Conservation (phyloP, 345 rosid species). For the Eucalyptus curtisii region DNA sequence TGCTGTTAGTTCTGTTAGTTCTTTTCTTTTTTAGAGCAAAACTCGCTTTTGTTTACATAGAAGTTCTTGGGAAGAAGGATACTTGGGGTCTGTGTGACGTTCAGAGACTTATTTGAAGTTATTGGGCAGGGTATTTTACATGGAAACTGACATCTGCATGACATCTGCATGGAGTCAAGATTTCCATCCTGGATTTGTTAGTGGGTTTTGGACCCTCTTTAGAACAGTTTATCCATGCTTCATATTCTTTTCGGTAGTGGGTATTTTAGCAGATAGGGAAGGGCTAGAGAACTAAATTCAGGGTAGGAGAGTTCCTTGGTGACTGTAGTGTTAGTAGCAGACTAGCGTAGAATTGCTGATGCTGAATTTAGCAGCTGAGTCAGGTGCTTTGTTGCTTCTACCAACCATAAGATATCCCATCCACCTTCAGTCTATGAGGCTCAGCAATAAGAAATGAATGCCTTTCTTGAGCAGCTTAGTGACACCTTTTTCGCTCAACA, state of each 20-base stretch:
- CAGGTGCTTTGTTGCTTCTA: not conserved
- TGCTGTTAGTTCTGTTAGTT: not conserved
- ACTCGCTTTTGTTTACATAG: not conserved
- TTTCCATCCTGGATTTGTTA: not conserved
- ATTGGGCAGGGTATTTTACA: not conserved
- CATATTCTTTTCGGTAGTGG: not conserved
- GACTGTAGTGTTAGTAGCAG: not conserved
- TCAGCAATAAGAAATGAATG: not conserved
- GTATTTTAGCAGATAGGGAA: not conserved
- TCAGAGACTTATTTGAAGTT: not conserved
- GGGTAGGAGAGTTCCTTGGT: not conserved
- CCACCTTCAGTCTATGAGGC: not conserved
- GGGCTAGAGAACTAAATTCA: not conserved
- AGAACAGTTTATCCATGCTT: not conserved
- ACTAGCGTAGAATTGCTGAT: not conserved
- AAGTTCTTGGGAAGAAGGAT: not conserved
- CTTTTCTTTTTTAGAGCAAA: not conserved
- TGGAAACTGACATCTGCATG: not conserved
- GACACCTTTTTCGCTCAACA: not conserved
- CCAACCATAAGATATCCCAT: not conserved
- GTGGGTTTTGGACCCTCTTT: not conserved
- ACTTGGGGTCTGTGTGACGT: not conserved
- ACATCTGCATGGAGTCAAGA: not conserved
- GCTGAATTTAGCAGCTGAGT: not conserved
- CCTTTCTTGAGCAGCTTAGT: not conserved